These are phyloP conservation scores for Harringtonia lauricola DNA, from an alignment of 2,329 filamentous ascomycete genomes.

Conservation along the genomic window DNA sequence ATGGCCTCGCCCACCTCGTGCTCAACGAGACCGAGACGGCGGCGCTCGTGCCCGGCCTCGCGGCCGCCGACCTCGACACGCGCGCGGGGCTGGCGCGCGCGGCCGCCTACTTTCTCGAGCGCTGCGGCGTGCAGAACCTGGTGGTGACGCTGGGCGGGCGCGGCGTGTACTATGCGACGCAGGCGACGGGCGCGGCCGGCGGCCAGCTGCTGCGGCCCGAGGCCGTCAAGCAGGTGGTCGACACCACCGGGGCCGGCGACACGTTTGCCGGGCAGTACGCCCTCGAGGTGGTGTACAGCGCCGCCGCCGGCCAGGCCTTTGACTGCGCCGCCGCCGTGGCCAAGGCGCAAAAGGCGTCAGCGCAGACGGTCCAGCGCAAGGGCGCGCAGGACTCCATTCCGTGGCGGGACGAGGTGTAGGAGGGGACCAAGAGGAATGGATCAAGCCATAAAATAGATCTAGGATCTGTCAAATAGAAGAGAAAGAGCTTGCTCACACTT, in stretches of 20 bases:
- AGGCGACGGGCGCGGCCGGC: constrained; percentile 15
- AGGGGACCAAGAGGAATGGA: no score
- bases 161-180: constrained; percentile 59
- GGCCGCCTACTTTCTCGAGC: constrained; percentile 42
- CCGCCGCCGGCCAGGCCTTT: constrained; percentile 23
- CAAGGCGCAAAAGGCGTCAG: constrained; percentile 51
- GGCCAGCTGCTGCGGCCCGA: constrained; percentile 48
- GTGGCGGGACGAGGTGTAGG: constrained; percentile 39
- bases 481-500: no score
- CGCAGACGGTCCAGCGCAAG: constrained; percentile 51
- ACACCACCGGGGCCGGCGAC: constrained; percentile 90
- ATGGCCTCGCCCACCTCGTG: constrained; percentile 51
- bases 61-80: constrained; percentile 21
- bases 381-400: constrained; percentile 60
- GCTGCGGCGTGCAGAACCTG: constrained; percentile 61
- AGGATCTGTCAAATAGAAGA: neutral
- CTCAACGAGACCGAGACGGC: constrained; percentile 68
- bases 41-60: constrained; percentile 41
- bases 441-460: neutral
- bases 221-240: constrained; percentile 61
- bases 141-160: constrained; percentile 76
- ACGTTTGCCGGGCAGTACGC: constrained; percentile 89
- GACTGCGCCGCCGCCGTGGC: constrained; percentile 48
- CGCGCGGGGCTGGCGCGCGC: constrained; percentile 23
- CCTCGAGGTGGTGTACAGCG: constrained; percentile 49